Conservation (phyloP, 345 rosid species). For the Murraya koenigii region DNA sequence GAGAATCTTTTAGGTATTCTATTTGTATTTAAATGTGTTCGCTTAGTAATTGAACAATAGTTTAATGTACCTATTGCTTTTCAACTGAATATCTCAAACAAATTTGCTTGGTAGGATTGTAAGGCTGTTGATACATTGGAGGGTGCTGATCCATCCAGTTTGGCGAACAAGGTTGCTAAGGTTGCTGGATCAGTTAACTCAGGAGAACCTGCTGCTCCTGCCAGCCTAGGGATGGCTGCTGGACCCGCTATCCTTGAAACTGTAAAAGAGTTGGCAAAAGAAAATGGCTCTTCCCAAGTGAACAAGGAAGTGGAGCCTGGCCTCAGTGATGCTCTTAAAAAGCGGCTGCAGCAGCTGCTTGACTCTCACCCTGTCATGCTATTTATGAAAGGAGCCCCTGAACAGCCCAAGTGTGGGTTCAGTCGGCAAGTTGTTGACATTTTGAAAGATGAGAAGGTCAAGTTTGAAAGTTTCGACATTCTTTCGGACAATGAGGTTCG, state of each 20-base stretch:
- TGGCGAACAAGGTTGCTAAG: constrained; percentile 92
- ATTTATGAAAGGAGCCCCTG: constrained; percentile 91
- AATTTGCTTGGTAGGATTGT: constrained; percentile 58
- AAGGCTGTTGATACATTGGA: constrained; percentile 75
- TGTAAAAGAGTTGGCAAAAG: constrained; percentile 67
- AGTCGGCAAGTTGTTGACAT: constrained; percentile 74
- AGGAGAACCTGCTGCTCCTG: constrained; percentile 89
- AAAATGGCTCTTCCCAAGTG: constrained; percentile 38
- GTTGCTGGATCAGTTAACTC: constrained; percentile 60
- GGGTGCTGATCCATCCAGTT: constrained; percentile 93
- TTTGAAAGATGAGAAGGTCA: constrained; percentile 71
- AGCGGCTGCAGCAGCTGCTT: constrained; percentile 58
- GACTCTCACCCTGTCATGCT: constrained; percentile 79
- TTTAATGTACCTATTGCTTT: not conserved
- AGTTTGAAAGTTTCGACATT: constrained; percentile 84
- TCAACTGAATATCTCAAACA: not conserved
- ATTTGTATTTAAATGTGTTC: not conserved
- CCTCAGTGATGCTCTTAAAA: constrained; percentile 36
- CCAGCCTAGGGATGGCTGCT: constrained; percentile 97
- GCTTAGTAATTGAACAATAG: not conserved
- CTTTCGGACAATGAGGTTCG: constrained; percentile 71
- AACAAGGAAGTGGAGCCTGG: constrained; percentile 39
- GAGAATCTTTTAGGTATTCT: not conserved
- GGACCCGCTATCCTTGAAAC: constrained; percentile 75
- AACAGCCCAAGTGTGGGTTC: constrained; percentile 88